Conservation (phyloP, 331 rosid genomes). For the Malus hybrid region DNA sequence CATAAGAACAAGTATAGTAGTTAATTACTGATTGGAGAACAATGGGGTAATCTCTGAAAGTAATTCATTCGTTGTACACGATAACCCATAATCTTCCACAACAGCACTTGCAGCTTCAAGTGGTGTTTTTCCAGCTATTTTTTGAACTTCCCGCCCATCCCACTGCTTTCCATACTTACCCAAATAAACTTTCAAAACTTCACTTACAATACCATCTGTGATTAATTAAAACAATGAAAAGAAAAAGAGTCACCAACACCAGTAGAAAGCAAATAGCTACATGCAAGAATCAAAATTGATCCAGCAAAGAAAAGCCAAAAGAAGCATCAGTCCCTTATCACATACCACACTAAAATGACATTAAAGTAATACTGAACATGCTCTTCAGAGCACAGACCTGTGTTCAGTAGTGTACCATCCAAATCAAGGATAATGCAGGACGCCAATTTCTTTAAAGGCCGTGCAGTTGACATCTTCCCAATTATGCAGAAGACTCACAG, state of each 20-base stretch:
- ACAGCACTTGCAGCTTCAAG: conserved; percentile 57
- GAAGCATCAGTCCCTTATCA: neutral
- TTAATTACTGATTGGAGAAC: conserved; percentile 53
- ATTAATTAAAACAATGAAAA: conserved; percentile 1
- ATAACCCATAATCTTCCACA: conserved; percentile 69
- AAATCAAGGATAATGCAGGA: conserved; percentile 77
- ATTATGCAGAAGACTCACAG: conserved; percentile 4
- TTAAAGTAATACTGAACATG: neutral
- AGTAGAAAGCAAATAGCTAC: neutral
- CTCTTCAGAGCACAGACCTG: conserved; percentile 35
- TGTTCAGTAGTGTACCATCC: conserved; percentile 81
- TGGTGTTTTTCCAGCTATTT: conserved; percentile 62
- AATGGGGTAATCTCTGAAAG: conserved; percentile 59
- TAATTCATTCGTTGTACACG: conserved; percentile 67
- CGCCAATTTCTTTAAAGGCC: conserved; percentile 35
- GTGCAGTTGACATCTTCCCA: conserved; percentile 33
- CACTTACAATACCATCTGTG: conserved; percentile 61
- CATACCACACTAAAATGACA: neutral
- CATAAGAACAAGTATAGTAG: conserved; percentile 1
- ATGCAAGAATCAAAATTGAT: neutral
- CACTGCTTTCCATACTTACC: conserved; percentile 69
- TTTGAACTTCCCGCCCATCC: conserved; percentile 87
- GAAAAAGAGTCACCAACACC: neutral
- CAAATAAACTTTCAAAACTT: conserved; percentile 45
- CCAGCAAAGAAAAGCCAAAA: neutral